These are phyloP conservation scores for Graphilbum ipis-grandicollis DNA, from an alignment of 2,329 filamentous ascomycete genomes.

Conservation along the genomic window DNA sequence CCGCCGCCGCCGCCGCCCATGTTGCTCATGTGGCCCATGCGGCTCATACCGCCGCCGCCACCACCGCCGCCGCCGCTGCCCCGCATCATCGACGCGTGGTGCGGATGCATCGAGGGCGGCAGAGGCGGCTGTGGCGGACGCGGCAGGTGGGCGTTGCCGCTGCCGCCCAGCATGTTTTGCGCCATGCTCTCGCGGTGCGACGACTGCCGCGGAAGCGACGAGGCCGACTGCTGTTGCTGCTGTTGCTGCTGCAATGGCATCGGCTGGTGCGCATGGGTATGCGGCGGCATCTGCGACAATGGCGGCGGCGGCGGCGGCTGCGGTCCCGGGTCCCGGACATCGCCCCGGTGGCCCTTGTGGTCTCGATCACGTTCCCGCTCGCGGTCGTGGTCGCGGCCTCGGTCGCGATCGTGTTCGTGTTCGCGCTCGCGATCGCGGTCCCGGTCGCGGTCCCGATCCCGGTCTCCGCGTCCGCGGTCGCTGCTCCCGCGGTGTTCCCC, in stretches of 20 bases:
- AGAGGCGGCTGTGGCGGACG: not conserved
- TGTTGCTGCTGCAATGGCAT: too few relatives aligned
- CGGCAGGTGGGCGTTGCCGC: not conserved
- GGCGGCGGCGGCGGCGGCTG: too few relatives aligned
- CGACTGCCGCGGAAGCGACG: not conserved
- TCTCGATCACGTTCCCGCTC: constrained; percentile 24
- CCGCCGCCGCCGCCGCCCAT: constrained; percentile 9
- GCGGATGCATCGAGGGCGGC: not conserved
- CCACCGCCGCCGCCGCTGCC: constrained; percentile 9
- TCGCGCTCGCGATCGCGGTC: constrained; percentile 4
- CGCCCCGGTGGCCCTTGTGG: constrained; percentile 26
- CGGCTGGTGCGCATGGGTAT: too few relatives aligned
- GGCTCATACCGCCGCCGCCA: constrained; percentile 10
- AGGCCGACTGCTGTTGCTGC: not conserved
- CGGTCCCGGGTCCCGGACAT: constrained; percentile 12
- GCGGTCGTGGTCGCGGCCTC: constrained; percentile 23
- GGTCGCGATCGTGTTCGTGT: constrained; percentile 22
- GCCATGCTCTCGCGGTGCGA: too few relatives aligned
- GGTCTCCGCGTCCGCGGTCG: constrained; percentile 10
- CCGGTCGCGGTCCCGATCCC: constrained; percentile 17
- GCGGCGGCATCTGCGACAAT: too few relatives aligned
- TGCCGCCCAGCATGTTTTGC: not conserved
- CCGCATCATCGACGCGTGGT: not conserved
- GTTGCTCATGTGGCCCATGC: not conserved
- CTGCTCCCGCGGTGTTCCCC: constrained; percentile 16